Evolutionary conservation across 139 green algal genomes (phyloP), one percentile per base, ranked within the genome.

Genomic region (Picochlorum sp.): DNA sequence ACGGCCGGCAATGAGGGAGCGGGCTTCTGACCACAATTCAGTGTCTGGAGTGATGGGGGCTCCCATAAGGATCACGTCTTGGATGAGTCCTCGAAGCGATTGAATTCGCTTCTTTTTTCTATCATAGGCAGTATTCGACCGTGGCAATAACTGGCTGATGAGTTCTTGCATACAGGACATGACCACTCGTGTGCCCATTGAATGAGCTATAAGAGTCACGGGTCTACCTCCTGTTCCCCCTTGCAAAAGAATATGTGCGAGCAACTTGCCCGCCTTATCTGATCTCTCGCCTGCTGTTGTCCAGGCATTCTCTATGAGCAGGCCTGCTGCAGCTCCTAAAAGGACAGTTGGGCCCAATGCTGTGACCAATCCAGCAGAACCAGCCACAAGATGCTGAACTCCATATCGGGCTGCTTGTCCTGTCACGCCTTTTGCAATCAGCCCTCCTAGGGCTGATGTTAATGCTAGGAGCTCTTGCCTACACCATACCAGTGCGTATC

Each of bases 111-210:
- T 41, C 8, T 41, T 41, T 11, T 41, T 41, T 58, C 63, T 49
- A 4, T 44, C 63, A 24, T 47, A 45, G 13, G 44, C 49, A 24
- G 70, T 63, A 68, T 57, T 79, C 14, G 95, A 79, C 28, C 28
- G 28, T 6, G 28, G 34, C 34, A 11, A 41, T 41, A 41, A 41
- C 34, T 41, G 34, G 34, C 8, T 41, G 34, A 41, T 1, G 34
- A 41, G 34, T 80, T 95, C 88, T 50, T 91, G 72, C 31, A 95
- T 71, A 69, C 77, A 88, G 66, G 89, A 77, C 72, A 92, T 95
- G 7, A 93, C 68, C 2, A 91, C 67, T 14, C 76, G 60, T 2
- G 78, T 76, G 20, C 80, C 80, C 79, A 86, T 84, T 61, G 64
- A 71, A 69, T 86, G 74, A 18, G 57, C 73, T 26, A 77, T 50